Base-by-base conservation (phyloP, 306 rosid genomes). In the Comarum palustre region DNA sequence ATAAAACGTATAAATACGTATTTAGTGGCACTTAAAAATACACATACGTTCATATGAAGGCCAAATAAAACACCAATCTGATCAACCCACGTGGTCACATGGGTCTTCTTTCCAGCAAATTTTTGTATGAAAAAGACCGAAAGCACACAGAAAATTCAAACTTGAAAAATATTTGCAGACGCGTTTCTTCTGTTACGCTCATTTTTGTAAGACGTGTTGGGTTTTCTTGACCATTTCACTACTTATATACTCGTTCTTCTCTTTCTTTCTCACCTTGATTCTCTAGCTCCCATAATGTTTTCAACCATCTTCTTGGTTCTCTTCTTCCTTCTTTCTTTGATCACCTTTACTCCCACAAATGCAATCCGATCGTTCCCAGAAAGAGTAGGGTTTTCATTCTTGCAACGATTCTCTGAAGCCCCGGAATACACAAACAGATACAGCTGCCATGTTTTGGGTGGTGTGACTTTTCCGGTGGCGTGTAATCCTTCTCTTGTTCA, bases 401-500 rank as follows among this genome's bases (percentile, higher is more conserved):
- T 80, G 68, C 0, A 74, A 69, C 77, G 63, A 54, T 90, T 85
- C 63, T 79, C 76, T 27, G 89, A 90, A 80, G 94, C 94, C 36
- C 94, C 94, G 15, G 89, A 80, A 8, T 90, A 86, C 75, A 68
- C 81, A 77, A 90, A 88, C 68, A 85, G 82, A 59, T 69, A 76
- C 48, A 76, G 61, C 15, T 88, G 96, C 78, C 75, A 79, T 54
- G 65, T 72, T 32, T 4, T 80, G 74, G 77, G 38, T 16, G 68
- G 20, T 25, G 27, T 24, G 60, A 52, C 20, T 34, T 51, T 42
- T 43, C 31, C 72, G 51, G 58, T 75, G 59, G 62, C 20, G 5
- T 82, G 94, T 75, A 78, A 91, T 14, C 79, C 88, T 13, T 85
- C 86, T 24, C 83, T 84, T 48, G 89, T 94, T 68, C 97, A 94